Percentiles rank a stretch among this genome's conserved stretches.
phyloP scores from a whole-genome alignment of 202 grass and related monocot species.

The Zoysia matrella region DNA sequence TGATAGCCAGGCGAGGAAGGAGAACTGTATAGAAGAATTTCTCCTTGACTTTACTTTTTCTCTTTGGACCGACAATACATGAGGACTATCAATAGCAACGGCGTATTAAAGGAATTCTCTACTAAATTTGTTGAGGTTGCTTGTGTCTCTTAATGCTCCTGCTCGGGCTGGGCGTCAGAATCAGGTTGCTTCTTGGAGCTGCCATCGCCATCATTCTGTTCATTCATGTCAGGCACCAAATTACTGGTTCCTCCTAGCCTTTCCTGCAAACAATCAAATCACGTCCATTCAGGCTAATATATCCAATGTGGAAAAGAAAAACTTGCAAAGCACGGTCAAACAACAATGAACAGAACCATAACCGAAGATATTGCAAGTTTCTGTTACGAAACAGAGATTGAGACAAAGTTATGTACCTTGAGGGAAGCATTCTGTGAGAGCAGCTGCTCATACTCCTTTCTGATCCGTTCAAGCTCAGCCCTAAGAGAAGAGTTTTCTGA shows the following conservation, averaged over 20 bases:
- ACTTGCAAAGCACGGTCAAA: constrained; percentile 11
- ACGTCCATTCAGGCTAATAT: not conserved
- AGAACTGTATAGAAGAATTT: not conserved
- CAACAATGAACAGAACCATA: not conserved
- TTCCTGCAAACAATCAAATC: constrained; percentile 38
- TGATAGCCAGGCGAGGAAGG: not conserved
- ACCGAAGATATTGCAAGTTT: not conserved
- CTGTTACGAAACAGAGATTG: not conserved
- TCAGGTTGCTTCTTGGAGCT: constrained; percentile 39
- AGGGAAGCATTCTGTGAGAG: constrained; percentile 75
- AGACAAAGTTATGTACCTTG: constrained; percentile 54
- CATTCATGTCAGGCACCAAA: constrained; percentile 57
- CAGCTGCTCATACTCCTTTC: constrained; percentile 84
- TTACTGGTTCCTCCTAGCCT: constrained; percentile 47
- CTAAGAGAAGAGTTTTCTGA: constrained; percentile 84
- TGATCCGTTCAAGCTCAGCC: constrained; percentile 73
- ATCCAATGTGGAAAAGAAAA: not conserved
- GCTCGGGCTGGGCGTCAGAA: constrained; percentile 37
- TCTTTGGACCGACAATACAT: not conserved
- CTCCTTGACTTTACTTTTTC: not conserved
- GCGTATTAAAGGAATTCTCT: constrained; percentile 33
- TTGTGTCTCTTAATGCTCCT: not conserved
- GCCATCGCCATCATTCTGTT: constrained; percentile 37
- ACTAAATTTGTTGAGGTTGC: constrained; percentile 12
- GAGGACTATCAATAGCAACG: constrained; percentile 22